Base-by-base conservation (phyloP, 2,329 filamentous ascomycete species). In the Corynespora cassiicola region DNA sequence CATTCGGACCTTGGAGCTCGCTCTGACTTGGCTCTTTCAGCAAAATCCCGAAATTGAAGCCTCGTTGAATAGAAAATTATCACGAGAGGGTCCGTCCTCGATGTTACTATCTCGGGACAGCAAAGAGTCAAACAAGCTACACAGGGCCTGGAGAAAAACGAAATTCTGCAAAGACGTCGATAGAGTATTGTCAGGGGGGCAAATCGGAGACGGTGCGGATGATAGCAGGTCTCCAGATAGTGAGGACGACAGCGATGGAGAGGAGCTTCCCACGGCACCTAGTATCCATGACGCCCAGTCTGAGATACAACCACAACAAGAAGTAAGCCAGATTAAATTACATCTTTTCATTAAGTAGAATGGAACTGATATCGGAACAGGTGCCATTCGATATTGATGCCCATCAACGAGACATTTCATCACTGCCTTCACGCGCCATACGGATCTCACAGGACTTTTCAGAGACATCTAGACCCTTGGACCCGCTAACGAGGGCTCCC, bases 1-100 rank as follows among this genome's bases (percentile, higher is more conserved):
- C 58, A 85, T 91, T 37, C 79, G 86, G 21, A 86, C 85, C 0
- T 73, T 91, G 12, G 87, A 91, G 64, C 66, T 87, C 27, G 78
- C 84, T 7, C 74, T 87, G 37, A 84, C 83, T 9, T 83, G 83
- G 74, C 69, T 87, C 1, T 85, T 88, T 44, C 77, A 81, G 42
- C 78, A 79, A 37, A 76, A 82, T 22, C 75, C 80, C 10, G 80
- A 77, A 7, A 77, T 75, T 31, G 84, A 88, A 62, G 72, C 75
- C 34, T 74, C 76, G 10, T 73, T 88, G 16, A 75, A 79, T 31
- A 68, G 68, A 6, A 67, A 84, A 33, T 69, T 87, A 38, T 74
- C 73, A 22, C 68, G 71, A 22, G 68, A 72, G 25, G 72, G 75
- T 5, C 66, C 69, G 5, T 72, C 75, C 10, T 71, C 72, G 9